Conservation (phyloP, 2,329 filamentous ascomycete species). For the Clarireedia hainanense region DNA sequence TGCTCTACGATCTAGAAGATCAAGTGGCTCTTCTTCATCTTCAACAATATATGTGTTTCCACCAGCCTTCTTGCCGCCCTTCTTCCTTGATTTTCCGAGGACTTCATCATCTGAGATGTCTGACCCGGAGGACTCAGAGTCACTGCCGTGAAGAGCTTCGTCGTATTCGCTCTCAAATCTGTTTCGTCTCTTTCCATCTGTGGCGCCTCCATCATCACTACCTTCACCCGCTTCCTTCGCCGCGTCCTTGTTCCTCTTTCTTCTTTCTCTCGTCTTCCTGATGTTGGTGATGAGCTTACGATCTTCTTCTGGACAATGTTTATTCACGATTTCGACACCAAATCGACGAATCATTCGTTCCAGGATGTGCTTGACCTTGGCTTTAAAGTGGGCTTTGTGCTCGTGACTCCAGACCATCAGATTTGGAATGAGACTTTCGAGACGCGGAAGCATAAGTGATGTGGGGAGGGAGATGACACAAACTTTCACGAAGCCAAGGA, state of each 20-base stretch:
- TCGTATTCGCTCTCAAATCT: slow-evolving; percentile 91
- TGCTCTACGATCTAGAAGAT: slow-evolving; percentile 81
- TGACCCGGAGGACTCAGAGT: slow-evolving; percentile 48
- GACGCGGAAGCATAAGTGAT: slow-evolving; percentile 68
- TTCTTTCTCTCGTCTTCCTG: slow-evolving; percentile 85
- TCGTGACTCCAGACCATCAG: slow-evolving; percentile 95
- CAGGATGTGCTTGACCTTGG: slow-evolving; percentile 96
- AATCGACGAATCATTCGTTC: slow-evolving; percentile 92
- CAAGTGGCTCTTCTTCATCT: slow-evolving; percentile 88
- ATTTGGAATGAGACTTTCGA: slow-evolving; percentile 75
- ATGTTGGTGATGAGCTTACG: slow-evolving; percentile 90
- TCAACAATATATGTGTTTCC: slow-evolving; percentile 83
- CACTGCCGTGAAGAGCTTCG: slow-evolving; percentile 70
- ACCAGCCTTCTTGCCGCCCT: slow-evolving; percentile 45
- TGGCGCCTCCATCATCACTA: slow-evolving; percentile 49
- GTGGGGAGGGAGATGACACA: slow-evolving; percentile 80
- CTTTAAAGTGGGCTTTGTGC: slow-evolving; percentile 94
- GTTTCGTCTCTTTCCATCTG: slow-evolving; percentile 38
- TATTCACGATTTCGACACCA: slow-evolving; percentile 72
- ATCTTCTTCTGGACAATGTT: slow-evolving; percentile 75
- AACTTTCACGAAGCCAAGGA: slow-evolving; percentile 94
- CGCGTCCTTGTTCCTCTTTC: slow-evolving; percentile 79
- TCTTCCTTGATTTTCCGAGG: slow-evolving; percentile 35
- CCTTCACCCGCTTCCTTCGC: slow-evolving; percentile 48
- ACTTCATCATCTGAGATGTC: slow-evolving; percentile 56